Base-by-base conservation (phyloP, 2,329 filamentous ascomycete species). In the Apiospora saccharicola region DNA sequence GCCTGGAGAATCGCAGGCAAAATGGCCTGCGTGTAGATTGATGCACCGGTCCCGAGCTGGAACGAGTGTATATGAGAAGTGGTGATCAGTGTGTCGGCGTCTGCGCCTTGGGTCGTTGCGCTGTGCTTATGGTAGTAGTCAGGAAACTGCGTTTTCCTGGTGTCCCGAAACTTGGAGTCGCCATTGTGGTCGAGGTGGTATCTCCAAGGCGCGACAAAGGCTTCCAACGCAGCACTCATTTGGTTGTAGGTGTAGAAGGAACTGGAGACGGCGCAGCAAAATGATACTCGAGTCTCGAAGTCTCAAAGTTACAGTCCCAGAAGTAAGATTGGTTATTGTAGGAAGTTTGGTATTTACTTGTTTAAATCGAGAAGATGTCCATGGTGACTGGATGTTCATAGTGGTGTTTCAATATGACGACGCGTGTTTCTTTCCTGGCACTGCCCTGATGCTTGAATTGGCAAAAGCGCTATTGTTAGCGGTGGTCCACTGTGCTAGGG, bases 1-100 rank as follows among this genome's bases (percentile, higher is more conserved):
- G 93, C 91, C 0, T 82, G 79, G 5, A 89, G 82, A 4, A 95
- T 86, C 12, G 90, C 89, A 1, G 92, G 90, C 0, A 92, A 82
- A 8, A 94, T 84, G 4, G 84, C 82, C 51, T 84, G 82, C 0
- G 85, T 85, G 76, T 87, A 90, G 43, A 92, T 86, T 5, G 86
- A 87, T 24, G 86, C 83, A 7, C 90, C 90, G 0, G 88, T 91
- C 71, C 90, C 90, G 22, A 91, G 80, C 37, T 84, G 83, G 74
- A 92, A 87, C 6, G 83, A 82, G 24, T 80, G 81, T 0, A 85
- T 86, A 1, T 75, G 77, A 72, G 88, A 88, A 24, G 82, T 84
- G 6, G 85, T 86, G 71, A 89, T 81, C 71, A 91, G 83, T 13
- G 80, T 81, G 70, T 84, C 81, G 10, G 85, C 81, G 61, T 87